A percentile compares a stretch with the other conserved stretches of the same genome.
These are phyloP conservation scores for Aspergillus flavus DNA, from an alignment of 2,329 filamentous ascomycete genomes.

Conservation along the genomic window DNA sequence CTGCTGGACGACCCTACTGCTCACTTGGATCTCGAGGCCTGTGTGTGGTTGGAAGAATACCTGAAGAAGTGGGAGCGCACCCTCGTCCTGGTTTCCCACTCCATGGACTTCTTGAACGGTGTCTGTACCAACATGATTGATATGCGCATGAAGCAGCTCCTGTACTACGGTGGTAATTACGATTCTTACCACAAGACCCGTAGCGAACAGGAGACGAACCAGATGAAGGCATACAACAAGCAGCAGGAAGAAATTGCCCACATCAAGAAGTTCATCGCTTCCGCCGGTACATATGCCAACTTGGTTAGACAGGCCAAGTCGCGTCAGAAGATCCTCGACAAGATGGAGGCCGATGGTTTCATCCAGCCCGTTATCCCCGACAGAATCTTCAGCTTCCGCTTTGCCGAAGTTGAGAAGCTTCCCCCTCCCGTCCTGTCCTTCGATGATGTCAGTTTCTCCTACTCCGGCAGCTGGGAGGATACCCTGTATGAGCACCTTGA, in stretches of 20 bases:
- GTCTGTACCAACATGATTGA: constrained; percentile 99
- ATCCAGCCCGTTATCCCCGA: constrained; percentile 88
- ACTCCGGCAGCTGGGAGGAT: constrained; percentile 85
- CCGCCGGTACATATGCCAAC: constrained; percentile 99
- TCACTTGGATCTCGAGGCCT: constrained; percentile 98
- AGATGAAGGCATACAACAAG: constrained; percentile 98
- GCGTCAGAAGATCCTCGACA: constrained; percentile 98
- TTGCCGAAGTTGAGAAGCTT: constrained; percentile 99
- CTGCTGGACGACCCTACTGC: constrained; percentile 97
- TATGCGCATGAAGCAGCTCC: constrained; percentile 84
- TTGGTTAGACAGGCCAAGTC: constrained; percentile 98
- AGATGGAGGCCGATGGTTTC: constrained; percentile 99
- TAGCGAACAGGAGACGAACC: constrained; percentile 91
- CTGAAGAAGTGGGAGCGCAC: constrained; percentile 99
- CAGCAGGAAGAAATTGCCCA: constrained; percentile 98
- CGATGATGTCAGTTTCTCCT: constrained; percentile 96
- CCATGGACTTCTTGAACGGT: constrained; percentile 98
- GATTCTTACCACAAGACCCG: constrained; percentile 96
- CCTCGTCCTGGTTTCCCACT: constrained; percentile 94
- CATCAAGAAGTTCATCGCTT: constrained; percentile 99
- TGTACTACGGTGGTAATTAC: constrained; percentile 99
- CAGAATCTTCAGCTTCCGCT: constrained; percentile 94
- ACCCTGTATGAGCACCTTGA: constrained; percentile 96
- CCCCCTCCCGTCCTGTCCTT: constrained; percentile 95
- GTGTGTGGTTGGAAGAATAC: constrained; percentile 99